These are phyloP conservation scores for Gossypium bickii DNA, from an alignment of 345 rosid genomes.

Conservation along the genomic window DNA sequence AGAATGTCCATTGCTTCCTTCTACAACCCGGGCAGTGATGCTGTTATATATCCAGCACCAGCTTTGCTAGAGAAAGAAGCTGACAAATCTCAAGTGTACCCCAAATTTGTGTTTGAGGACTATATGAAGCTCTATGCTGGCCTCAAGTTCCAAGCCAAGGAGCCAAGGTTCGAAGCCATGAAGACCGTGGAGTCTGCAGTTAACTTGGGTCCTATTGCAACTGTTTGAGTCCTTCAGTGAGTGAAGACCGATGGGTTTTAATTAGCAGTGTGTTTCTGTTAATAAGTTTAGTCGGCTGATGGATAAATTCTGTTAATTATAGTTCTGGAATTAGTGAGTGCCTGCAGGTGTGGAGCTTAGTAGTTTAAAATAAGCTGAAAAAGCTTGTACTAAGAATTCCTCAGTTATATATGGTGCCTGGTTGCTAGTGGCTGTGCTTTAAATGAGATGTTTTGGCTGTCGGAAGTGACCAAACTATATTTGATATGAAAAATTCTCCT, in stretches of 20 bases:
- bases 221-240: conserved; percentile 27
- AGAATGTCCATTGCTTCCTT: conserved; percentile 93
- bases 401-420: not conserved
- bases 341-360: not conserved
- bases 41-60: conserved; percentile 72
- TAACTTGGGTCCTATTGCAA: conserved; percentile 34
- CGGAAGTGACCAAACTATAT: not conserved
- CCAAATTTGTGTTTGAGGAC: conserved; percentile 80
- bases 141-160: conserved; percentile 82
- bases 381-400: not conserved
- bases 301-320: not conserved
- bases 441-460: not conserved
- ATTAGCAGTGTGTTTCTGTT: not conserved
- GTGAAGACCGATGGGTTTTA: not conserved
- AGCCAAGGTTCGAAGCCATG: conserved; percentile 84
- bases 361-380: not conserved
- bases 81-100: conserved; percentile 39
- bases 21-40: conserved; percentile 87
- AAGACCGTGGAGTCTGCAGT: conserved; percentile 39
- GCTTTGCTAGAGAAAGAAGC: conserved; percentile 47
- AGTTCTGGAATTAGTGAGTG: not conserved
- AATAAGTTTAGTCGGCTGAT: not conserved
- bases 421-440: not conserved
- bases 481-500: not conserved
- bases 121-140: conserved; percentile 84